phyloP scores from a whole-genome alignment of 306 rosid genomes.

The Betula pendula region DNA sequence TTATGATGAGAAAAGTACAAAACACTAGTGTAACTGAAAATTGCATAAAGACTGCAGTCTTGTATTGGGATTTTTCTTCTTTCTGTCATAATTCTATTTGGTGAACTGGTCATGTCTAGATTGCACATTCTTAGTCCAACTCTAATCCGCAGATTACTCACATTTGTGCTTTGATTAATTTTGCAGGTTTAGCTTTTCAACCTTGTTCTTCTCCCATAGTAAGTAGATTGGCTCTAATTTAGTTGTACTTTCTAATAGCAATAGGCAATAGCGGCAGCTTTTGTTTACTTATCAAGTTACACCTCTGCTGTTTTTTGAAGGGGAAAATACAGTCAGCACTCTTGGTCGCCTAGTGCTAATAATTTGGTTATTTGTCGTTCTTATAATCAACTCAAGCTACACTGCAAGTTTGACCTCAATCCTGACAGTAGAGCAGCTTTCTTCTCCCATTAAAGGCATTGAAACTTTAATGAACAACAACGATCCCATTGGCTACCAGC shows the following conservation, averaged over 20 bases:
- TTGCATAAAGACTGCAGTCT: background rate
- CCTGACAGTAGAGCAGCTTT: slow-evolving; percentile 86
- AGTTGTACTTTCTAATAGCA: slow-evolving; percentile 10
- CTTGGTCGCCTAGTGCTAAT: slow-evolving; percentile 82
- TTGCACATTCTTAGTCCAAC: too few relatives aligned
- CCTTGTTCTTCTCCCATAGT: slow-evolving; percentile 86
- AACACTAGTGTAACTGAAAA: background rate
- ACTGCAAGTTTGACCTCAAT: slow-evolving; percentile 96
- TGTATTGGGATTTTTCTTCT: background rate
- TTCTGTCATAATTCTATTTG: background rate
- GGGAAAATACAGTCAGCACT: slow-evolving; percentile 89
- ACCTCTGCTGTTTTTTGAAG: slow-evolving; percentile 38
- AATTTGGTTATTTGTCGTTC: slow-evolving; percentile 91
- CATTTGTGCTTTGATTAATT: background rate
- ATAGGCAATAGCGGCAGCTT: slow-evolving; percentile 18
- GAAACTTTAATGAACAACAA: slow-evolving; percentile 51
- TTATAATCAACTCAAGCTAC: slow-evolving; percentile 91
- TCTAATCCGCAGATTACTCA: background rate
- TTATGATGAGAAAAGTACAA: background rate
- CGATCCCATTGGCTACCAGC: slow-evolving; percentile 75
- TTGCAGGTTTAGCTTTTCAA: slow-evolving; percentile 66
- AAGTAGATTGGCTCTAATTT: slow-evolving; percentile 38
- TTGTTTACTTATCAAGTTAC: slow-evolving; percentile 16
- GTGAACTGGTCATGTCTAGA: too few relatives aligned
- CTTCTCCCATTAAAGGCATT: slow-evolving; percentile 79